Percentiles rank a stretch among this genome's conserved stretches.
Evolutionary conservation across 192 early-diverging fungal genomes (phyloP).

Genomic region (Backusella liffmaniae): DNA sequence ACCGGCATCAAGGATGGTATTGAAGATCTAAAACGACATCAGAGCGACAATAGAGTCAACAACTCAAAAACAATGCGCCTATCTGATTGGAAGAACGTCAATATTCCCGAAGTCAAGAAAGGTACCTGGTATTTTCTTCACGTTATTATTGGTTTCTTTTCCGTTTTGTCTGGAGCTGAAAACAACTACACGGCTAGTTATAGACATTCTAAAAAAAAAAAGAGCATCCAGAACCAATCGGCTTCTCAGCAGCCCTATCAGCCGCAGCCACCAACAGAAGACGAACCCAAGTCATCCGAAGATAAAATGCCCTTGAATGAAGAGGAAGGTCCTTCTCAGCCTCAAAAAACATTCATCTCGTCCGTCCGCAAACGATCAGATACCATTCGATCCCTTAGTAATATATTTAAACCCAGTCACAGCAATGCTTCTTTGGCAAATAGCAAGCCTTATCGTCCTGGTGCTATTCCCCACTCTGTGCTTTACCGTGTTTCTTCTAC

Average conservation of each 20-base stretch:
- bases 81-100: slow-evolving; percentile 63
- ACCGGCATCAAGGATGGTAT: slow-evolving; percentile 88
- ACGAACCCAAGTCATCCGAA: neutral
- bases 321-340: neutral
- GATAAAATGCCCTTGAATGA: slow-evolving; percentile 7
- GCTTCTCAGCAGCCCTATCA: neutral
- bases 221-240: neutral
- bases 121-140: slow-evolving; percentile 11
- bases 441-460: slow-evolving; percentile 34
- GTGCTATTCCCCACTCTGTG: slow-evolving; percentile 47
- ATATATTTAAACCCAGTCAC: slow-evolving; percentile 23
- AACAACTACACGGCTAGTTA: slow-evolving; percentile 26
- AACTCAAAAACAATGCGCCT: slow-evolving; percentile 55
- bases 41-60: slow-evolving; percentile 84
- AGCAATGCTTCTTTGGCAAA: neutral
- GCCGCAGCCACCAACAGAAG: neutral
- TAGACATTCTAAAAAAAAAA: neutral
- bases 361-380: slow-evolving; percentile 26
- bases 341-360: slow-evolving; percentile 5
- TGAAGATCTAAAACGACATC: slow-evolving; percentile 89
- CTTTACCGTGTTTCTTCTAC: slow-evolving; percentile 25
- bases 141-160: slow-evolving; percentile 20
- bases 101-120: slow-evolving; percentile 30
- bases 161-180: slow-evolving; percentile 22
- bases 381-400: slow-evolving; percentile 29